A percentile compares a stretch with the other conserved stretches of the same genome.
phyloP scores from a whole-genome alignment of 176 grass and related monocot species.

The Puccinellia tenuiflora region DNA sequence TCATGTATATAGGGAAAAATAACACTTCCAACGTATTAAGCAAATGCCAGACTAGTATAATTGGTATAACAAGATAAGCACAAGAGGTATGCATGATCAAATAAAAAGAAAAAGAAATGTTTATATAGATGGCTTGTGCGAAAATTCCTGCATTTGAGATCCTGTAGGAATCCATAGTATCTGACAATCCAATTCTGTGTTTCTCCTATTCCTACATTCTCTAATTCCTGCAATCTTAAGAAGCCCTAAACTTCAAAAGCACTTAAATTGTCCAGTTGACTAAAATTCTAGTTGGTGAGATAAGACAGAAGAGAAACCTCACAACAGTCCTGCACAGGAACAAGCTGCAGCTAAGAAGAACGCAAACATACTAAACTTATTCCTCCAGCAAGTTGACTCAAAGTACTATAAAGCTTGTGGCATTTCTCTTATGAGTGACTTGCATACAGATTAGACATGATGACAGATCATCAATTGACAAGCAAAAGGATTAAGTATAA shows the following conservation, averaged over 20 bases:
- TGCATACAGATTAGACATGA: not conserved
- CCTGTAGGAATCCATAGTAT: not conserved
- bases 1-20: not conserved
- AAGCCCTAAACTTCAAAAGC: constrained; percentile 13
- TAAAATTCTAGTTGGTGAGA: not conserved
- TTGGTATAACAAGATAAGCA: constrained; percentile 14
- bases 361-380: not conserved
- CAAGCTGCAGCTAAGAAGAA: not conserved
- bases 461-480: not conserved
- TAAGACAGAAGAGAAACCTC: not conserved
- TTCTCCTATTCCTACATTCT: not conserved
- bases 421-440: not conserved
- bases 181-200: not conserved
- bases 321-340: not conserved
- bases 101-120: not conserved
- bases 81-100: not conserved
- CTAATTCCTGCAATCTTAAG: not conserved
- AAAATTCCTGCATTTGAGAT: not conserved
- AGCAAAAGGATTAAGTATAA: not conserved
- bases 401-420: constrained; percentile 10
- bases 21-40: not conserved
- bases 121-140: not conserved
- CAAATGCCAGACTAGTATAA: not conserved
- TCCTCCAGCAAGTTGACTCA: not conserved
- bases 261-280: not conserved